phyloP scores from a whole-genome alignment of 768 basidiomycete species.

The Asterophora parasitica region DNA sequence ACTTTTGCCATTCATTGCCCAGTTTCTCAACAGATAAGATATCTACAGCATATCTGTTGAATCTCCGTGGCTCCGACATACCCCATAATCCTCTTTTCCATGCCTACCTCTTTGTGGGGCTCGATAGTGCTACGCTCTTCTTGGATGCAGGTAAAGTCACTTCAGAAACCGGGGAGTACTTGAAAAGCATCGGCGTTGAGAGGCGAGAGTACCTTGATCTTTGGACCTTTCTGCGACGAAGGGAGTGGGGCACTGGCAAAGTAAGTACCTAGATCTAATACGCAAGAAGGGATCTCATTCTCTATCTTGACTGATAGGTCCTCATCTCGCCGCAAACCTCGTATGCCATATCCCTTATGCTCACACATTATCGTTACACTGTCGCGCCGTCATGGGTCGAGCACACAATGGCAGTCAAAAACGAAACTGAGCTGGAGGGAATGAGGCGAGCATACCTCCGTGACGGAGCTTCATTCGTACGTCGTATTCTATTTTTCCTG shows the following conservation, averaged over 20 bases:
- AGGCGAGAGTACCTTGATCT: slow-evolving; percentile 69
- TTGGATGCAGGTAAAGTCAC: slow-evolving; percentile 65
- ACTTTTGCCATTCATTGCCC: neutral
- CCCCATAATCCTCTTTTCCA: slow-evolving; percentile 92
- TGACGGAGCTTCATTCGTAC: slow-evolving; percentile 81
- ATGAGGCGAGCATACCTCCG: slow-evolving; percentile 80
- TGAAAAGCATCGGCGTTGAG: slow-evolving; percentile 52
- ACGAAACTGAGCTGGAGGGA: slow-evolving; percentile 78
- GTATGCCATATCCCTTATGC: slow-evolving; percentile 80
- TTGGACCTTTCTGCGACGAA: slow-evolving; percentile 70
- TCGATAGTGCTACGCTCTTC: slow-evolving; percentile 65
- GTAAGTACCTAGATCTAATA: slow-evolving; percentile 27
- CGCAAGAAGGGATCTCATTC: neutral
- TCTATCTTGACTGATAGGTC: slow-evolving; percentile 31
- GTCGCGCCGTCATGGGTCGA: slow-evolving; percentile 68
- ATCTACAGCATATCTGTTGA: slow-evolving; percentile 72
- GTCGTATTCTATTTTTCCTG: slow-evolving; percentile 26
- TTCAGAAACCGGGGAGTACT: slow-evolving; percentile 51
- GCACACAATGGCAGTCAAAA: slow-evolving; percentile 84
- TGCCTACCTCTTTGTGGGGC: slow-evolving; percentile 73
- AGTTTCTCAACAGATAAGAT: neutral
- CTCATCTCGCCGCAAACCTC: slow-evolving; percentile 71
- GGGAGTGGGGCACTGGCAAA: slow-evolving; percentile 80
- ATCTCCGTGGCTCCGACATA: slow-evolving; percentile 86
- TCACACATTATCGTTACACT: slow-evolving; percentile 79